Conservation (phyloP, 129 eudicot species). For the Saussurea involucrata region DNA sequence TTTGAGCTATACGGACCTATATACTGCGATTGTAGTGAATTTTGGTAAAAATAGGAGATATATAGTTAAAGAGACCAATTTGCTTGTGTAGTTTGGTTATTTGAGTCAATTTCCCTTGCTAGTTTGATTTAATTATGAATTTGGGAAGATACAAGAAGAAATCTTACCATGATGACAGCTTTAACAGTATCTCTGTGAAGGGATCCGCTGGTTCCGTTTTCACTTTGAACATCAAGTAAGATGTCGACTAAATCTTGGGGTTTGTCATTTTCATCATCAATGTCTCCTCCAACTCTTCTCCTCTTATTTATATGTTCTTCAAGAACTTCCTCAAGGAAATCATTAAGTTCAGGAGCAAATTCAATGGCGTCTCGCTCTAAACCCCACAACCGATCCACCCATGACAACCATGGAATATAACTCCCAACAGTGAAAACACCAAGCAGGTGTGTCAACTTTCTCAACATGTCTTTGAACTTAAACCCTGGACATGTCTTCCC, state of each 20-base stretch:
- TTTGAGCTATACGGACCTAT: no score
- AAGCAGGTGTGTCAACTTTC: not conserved
- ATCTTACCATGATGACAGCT: slow-evolving; percentile 6
- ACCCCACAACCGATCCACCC: slow-evolving; percentile 39
- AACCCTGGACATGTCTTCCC: not conserved
- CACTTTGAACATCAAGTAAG: slow-evolving; percentile 27
- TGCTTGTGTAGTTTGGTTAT: no score
- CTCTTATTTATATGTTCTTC: slow-evolving; percentile 8
- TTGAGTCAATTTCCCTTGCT: no score
- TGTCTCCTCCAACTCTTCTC: not conserved
- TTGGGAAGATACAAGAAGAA: not conserved
- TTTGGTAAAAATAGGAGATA: no score
- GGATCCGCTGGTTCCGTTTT: not conserved
- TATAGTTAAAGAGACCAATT: no score
- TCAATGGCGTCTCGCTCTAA: slow-evolving; percentile 22
- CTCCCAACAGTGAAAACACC: slow-evolving; percentile 17
- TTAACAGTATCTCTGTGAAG: slow-evolving; percentile 25
- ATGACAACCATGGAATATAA: slow-evolving; percentile 39
- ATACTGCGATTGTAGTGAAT: no score
- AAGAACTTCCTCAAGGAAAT: not conserved
- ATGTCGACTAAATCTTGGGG: slow-evolving; percentile 30
- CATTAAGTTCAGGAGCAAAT: slow-evolving; percentile 17
- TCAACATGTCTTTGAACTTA: not conserved
- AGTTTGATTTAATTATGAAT: no score
- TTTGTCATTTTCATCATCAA: not conserved